Percentiles rank a stretch among this genome's conserved stretches.
Conservation (phyloP, 495 filamentous ascomycete genomes). For the Penicillium canariense region DNA sequence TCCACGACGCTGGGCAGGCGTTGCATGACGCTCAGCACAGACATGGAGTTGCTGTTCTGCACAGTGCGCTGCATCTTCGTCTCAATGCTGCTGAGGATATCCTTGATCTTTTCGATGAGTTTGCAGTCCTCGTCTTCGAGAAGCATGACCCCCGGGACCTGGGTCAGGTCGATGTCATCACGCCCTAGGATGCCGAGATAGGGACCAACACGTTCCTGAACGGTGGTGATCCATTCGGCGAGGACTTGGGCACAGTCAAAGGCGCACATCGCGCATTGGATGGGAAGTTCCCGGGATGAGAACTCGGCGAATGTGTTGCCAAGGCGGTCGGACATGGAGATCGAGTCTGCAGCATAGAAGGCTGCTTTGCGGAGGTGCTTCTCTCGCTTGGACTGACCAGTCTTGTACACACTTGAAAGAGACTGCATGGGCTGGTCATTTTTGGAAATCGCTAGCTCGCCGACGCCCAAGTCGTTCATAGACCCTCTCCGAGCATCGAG, state of each 20-base stretch:
- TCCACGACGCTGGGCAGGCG: slow-evolving; percentile 59
- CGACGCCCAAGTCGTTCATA: slow-evolving; percentile 39
- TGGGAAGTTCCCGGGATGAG: slow-evolving; percentile 82
- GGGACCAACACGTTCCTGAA: slow-evolving; percentile 89
- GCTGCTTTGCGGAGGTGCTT: slow-evolving; percentile 89
- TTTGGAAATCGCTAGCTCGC: slow-evolving; percentile 44
- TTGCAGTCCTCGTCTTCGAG: slow-evolving; percentile 91
- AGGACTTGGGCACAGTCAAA: slow-evolving; percentile 98
- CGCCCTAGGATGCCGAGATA: slow-evolving; percentile 84
- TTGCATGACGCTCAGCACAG: slow-evolving; percentile 50
- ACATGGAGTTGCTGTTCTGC: slow-evolving; percentile 43
- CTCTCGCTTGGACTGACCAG: slow-evolving; percentile 64
- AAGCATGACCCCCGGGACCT: slow-evolving; percentile 82
- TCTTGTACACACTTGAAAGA: slow-evolving; percentile 34
- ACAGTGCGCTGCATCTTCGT: slow-evolving; percentile 68
- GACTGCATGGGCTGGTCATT: slow-evolving; percentile 38
- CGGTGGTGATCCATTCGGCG: slow-evolving; percentile 92
- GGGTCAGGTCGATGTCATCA: slow-evolving; percentile 71
- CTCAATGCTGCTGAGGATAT: slow-evolving; percentile 76
- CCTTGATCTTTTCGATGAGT: slow-evolving; percentile 78
- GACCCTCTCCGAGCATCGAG: slow-evolving; percentile 36
- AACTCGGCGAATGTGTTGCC: slow-evolving; percentile 86
- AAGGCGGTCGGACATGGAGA: slow-evolving; percentile 84
- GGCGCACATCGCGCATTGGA: slow-evolving; percentile 88
- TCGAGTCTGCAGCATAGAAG: slow-evolving; percentile 90